Conservation (phyloP, 23 red algal species). For the Pyropia haitanensis region DNA sequence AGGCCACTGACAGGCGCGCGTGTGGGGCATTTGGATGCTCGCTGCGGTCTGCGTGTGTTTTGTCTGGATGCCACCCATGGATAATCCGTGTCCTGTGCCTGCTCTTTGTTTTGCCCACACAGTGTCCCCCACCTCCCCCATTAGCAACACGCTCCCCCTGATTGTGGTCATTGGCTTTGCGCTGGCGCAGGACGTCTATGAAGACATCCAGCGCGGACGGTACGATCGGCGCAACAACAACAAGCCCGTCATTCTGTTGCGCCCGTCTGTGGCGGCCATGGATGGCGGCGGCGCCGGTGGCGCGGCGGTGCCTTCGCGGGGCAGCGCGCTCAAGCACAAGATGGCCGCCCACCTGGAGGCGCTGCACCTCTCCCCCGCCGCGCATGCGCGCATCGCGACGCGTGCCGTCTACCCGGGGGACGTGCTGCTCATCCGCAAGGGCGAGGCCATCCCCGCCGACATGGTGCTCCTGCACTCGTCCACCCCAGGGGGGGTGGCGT, state of each 20-base stretch:
- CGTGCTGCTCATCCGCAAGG: constrained; percentile 10
- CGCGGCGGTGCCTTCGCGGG: too few species aligned
- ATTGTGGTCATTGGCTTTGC: constrained; percentile 15
- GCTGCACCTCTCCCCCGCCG: neutral
- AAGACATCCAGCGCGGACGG: constrained; percentile 15
- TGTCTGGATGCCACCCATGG: too few species aligned
- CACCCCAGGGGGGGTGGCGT: constrained; percentile 2
- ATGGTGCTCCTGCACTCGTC: constrained; percentile 4
- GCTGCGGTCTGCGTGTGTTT: too few species aligned
- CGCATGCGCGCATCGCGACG: too few species aligned
- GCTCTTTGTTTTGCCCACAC: neutral
- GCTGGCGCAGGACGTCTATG: constrained; percentile 19
- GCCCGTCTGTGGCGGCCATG: too few species aligned
- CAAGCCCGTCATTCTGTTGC: constrained; percentile 7
- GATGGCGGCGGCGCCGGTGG: too few species aligned
- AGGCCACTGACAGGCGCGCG: too few species aligned
- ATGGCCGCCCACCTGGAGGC: neutral
- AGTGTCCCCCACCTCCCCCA: constrained; percentile 11
- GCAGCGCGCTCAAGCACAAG: neutral
- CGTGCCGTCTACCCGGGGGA: neutral
- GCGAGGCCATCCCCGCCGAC: constrained; percentile 11
- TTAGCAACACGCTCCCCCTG: constrained; percentile 9
- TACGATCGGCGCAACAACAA: constrained; percentile 7
- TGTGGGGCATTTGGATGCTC: too few species aligned
- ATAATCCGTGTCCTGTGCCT: too few species aligned